Evolutionary conservation across 768 basidiomycete species (phyloP).

Genomic region (Boletus fagicola): DNA sequence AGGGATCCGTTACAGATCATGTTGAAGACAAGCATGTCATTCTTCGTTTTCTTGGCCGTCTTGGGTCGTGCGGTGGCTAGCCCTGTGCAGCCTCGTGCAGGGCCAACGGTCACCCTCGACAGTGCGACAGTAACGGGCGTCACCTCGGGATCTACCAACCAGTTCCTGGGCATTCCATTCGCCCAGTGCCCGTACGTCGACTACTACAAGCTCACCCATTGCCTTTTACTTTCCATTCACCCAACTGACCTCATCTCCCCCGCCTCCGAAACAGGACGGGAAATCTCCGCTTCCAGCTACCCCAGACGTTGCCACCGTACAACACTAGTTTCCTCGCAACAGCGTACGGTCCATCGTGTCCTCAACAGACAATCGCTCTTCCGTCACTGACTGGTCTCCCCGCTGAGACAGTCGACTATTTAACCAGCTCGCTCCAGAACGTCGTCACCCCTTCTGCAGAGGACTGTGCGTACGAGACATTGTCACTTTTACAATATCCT

Average conservation of each 20-base stretch:
- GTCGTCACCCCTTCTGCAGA: conserved; percentile 36
- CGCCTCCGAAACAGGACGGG: conserved; percentile 24
- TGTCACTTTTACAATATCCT: neutral
- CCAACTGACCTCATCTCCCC: neutral
- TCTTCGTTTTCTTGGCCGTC: neutral
- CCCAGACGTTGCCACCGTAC: conserved; percentile 7
- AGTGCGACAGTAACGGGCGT: conserved; percentile 30
- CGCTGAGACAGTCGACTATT: conserved; percentile 16
- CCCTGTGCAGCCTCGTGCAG: neutral
- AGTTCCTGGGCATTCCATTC: conserved; percentile 43
- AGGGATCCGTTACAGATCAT: neutral
- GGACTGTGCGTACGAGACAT: conserved; percentile 42
- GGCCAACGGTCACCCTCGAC: conserved; percentile 29
- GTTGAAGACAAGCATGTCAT: neutral
- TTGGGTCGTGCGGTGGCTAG: neutral
- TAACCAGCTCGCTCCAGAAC: conserved; percentile 31
- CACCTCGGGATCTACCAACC: conserved; percentile 20
- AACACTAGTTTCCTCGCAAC: conserved; percentile 5
- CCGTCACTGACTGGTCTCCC: conserved; percentile 14
- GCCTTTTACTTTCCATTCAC: neutral
- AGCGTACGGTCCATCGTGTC: conserved; percentile 9
- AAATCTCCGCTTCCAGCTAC: conserved; percentile 35
- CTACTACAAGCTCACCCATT: neutral
- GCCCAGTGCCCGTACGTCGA: conserved; percentile 38
- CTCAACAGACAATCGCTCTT: conserved; percentile 5